A percentile compares a stretch with the other conserved stretches of the same genome.
Conservation (phyloP, 169 alveolate genomes). For the Cryptosporidium felis region DNA sequence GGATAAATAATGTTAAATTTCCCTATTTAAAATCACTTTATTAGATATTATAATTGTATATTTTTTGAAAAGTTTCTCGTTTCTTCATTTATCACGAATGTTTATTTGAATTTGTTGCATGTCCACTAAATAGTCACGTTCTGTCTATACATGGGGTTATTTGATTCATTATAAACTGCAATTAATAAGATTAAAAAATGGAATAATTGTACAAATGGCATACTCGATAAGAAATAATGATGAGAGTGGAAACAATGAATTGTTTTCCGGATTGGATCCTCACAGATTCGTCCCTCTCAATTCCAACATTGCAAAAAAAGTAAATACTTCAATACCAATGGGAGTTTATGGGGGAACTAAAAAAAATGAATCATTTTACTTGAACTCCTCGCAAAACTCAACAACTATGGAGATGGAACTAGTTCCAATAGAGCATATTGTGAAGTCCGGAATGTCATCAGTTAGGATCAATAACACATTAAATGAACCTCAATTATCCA, state of each 20-base stretch:
- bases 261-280: constrained; percentile 16
- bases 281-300: constrained; percentile 43
- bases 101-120: constrained; percentile 26
- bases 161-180: neutral
- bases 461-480: neutral
- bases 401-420: constrained; percentile 32
- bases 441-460: neutral
- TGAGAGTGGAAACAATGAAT: neutral
- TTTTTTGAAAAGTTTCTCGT: neutral
- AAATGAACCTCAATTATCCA: neutral
- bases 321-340: constrained; percentile 26
- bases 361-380: neutral
- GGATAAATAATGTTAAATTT: constrained; percentile 12
- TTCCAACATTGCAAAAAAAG: constrained; percentile 4
- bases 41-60: neutral
- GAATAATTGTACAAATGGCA: neutral
- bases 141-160: neutral
- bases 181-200: neutral
- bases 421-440: constrained; percentile 5
- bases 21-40: constrained; percentile 53
- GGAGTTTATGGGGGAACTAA: constrained; percentile 57
- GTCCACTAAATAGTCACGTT: constrained; percentile 46
- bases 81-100: neutral
- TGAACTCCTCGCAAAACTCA: neutral
- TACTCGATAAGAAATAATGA: neutral